Conservation (phyloP, 495 filamentous ascomycete species). For the Cladorrhinum samala region DNA sequence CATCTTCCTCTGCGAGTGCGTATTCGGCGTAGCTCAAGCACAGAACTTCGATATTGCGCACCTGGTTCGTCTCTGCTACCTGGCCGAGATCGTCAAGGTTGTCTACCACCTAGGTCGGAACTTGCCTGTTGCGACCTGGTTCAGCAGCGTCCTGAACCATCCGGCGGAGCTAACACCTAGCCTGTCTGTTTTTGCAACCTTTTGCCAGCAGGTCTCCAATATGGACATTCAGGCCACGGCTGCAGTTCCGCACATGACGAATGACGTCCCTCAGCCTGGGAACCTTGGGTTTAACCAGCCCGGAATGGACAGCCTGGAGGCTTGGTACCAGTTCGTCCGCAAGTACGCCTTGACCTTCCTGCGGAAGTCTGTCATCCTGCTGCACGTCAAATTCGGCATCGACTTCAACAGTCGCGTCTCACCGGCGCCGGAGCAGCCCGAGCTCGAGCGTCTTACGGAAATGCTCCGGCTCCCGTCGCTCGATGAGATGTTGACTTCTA, state of each 20-base stretch:
- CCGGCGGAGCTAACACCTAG: conserved; percentile 27
- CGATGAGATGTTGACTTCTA: conserved; percentile 62
- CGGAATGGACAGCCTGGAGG: conserved; percentile 34
- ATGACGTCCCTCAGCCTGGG: conserved; percentile 9
- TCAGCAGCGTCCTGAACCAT: conserved; percentile 26
- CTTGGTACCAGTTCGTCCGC: conserved; percentile 46
- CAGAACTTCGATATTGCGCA: conserved; percentile 68
- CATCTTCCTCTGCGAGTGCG: conserved; percentile 75
- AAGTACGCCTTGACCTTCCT: conserved; percentile 88
- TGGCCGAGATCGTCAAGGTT: conserved; percentile 85
- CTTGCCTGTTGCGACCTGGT: conserved; percentile 31
- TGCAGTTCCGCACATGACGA: conserved; percentile 3
- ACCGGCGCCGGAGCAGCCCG: conserved; percentile 57
- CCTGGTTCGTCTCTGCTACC: conserved; percentile 80
- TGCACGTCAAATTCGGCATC: conserved; percentile 82
- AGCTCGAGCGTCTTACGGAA: conserved; percentile 75
- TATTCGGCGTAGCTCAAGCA: conserved; percentile 48
- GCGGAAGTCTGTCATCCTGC: conserved; percentile 74
- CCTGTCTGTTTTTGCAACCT: conserved; percentile 39
- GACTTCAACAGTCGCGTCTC: conserved; percentile 75
- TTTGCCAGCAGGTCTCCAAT: conserved; percentile 32
- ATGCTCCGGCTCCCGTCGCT: conserved; percentile 69
- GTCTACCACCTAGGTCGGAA: conserved; percentile 46
- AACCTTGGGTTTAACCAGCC: conserved; percentile 41
- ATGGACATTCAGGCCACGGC: conserved; percentile 24